phyloP scores from a whole-genome alignment of 1,284 basidiomycete species.

The Malassezia yamatoensis region DNA sequence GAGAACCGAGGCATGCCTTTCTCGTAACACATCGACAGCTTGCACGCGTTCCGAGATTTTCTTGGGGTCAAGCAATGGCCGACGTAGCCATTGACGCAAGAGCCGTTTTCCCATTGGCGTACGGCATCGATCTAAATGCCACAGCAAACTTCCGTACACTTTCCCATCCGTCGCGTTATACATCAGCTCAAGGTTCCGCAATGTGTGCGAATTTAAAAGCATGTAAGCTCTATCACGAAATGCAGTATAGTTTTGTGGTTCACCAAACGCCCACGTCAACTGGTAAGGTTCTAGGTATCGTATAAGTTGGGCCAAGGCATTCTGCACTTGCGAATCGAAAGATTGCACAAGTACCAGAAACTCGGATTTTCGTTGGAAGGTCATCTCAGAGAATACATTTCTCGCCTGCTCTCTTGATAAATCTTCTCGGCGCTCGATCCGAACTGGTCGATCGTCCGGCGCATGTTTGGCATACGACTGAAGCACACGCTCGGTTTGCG shows the following conservation, averaged over 20 bases:
- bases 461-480: constrained; percentile 53
- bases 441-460: not conserved
- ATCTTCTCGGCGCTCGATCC: not conserved
- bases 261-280: constrained; percentile 51
- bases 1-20: constrained; percentile 51
- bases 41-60: constrained; percentile 63
- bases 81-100: constrained; percentile 74
- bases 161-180: constrained; percentile 56
- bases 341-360: constrained; percentile 19
- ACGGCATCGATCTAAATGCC: constrained; percentile 69
- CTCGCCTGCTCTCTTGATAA: not conserved
- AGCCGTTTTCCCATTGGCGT: constrained; percentile 79
- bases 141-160: constrained; percentile 67
- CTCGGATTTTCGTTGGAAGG: constrained; percentile 9
- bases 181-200: constrained; percentile 60
- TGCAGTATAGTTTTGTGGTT: constrained; percentile 53
- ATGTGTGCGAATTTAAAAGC: constrained; percentile 77
- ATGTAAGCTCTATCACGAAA: constrained; percentile 70
- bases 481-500: constrained; percentile 67
- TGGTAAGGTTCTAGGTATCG: constrained; percentile 66
- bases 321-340: constrained; percentile 53
- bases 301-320: constrained; percentile 68
- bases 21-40: constrained; percentile 70
- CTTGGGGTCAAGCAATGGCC: constrained; percentile 64
- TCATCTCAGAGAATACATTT: not conserved